Conservation (phyloP, 345 rosid genomes). For the Heritiera fomes region DNA sequence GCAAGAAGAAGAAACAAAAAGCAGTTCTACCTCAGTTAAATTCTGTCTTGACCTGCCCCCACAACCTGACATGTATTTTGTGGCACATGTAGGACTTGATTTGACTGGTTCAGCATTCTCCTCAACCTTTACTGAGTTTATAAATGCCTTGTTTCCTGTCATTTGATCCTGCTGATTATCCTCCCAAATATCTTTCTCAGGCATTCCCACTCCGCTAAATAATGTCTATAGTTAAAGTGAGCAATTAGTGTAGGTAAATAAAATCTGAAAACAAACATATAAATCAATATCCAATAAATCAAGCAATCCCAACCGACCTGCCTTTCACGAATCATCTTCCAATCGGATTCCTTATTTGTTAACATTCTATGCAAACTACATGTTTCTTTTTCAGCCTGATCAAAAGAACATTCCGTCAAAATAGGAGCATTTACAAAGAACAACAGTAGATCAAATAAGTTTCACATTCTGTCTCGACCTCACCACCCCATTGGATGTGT, state of each 20-base stretch:
- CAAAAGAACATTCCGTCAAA: constrained; percentile 14
- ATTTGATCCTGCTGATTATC: constrained; percentile 35
- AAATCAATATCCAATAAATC: neutral
- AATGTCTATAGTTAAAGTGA: neutral
- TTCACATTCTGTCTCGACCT: constrained; percentile 60
- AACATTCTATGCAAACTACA: constrained; percentile 65
- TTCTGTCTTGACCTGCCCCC: constrained; percentile 66
- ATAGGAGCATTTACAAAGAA: neutral
- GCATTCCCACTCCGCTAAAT: neutral
- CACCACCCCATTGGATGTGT: constrained; percentile 43
- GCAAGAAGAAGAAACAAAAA: constrained; percentile 4
- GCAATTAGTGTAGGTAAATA: neutral
- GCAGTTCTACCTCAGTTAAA: constrained; percentile 66
- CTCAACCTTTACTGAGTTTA: constrained; percentile 44
- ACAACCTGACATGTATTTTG: constrained; percentile 40
- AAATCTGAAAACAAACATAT: neutral
- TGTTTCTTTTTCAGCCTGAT: constrained; percentile 79
- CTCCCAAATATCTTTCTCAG: constrained; percentile 23
- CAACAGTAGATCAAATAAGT: constrained; percentile 7
- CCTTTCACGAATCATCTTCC: constrained; percentile 82
- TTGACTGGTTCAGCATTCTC: constrained; percentile 38
- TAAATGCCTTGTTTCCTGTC: constrained; percentile 12
- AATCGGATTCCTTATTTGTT: constrained; percentile 86
- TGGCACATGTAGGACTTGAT: constrained; percentile 30
- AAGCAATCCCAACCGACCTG: constrained; percentile 51